phyloP scores from a whole-genome alignment of 2,329 filamentous ascomycete genomes.

The Hypocreales sp. region DNA sequence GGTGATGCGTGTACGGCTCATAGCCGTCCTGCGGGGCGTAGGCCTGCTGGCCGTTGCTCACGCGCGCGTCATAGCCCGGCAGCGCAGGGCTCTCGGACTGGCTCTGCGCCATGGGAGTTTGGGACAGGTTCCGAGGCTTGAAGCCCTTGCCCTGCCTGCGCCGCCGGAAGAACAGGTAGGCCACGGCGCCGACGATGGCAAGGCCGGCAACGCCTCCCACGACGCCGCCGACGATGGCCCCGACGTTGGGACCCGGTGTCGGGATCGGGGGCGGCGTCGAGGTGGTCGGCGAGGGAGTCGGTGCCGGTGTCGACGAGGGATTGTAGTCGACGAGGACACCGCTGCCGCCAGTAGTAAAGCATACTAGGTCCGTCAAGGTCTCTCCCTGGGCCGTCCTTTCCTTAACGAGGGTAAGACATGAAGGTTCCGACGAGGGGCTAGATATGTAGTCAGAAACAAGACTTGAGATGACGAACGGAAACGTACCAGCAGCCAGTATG shows the following conservation, averaged over 20 bases:
- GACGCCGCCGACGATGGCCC: slow-evolving; percentile 29
- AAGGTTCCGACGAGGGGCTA: too few species aligned
- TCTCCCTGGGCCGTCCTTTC: too few species aligned
- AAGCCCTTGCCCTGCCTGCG: slow-evolving; percentile 11
- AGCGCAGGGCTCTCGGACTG: too few species aligned
- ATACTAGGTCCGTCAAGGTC: too few species aligned
- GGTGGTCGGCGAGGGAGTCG: slow-evolving; percentile 4
- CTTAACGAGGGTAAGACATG: too few species aligned
- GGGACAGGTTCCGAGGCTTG: slow-evolving; percentile 2
- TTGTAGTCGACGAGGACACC: slow-evolving; percentile 18
- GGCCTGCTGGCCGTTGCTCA: background rate
- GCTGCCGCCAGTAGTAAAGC: too few species aligned
- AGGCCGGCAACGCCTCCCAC: slow-evolving; percentile 28
- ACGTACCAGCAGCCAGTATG: slow-evolving; percentile 21
- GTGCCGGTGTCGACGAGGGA: slow-evolving; percentile 9
- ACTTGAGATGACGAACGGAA: too few species aligned
- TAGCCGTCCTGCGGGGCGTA: too few species aligned
- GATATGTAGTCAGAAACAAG: too few species aligned
- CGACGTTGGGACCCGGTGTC: slow-evolving; percentile 18
- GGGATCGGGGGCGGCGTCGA: slow-evolving; percentile 6
- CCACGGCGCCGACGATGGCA: slow-evolving; percentile 20
- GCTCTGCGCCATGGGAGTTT: slow-evolving; percentile 8
- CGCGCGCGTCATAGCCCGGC: slow-evolving; percentile 8
- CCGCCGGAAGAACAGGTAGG: slow-evolving; percentile 25
- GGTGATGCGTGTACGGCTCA: too few species aligned